These are phyloP conservation scores for Sporodiniella umbellata DNA, from an alignment of 371 early-diverging fungal species.

Conservation along the genomic window DNA sequence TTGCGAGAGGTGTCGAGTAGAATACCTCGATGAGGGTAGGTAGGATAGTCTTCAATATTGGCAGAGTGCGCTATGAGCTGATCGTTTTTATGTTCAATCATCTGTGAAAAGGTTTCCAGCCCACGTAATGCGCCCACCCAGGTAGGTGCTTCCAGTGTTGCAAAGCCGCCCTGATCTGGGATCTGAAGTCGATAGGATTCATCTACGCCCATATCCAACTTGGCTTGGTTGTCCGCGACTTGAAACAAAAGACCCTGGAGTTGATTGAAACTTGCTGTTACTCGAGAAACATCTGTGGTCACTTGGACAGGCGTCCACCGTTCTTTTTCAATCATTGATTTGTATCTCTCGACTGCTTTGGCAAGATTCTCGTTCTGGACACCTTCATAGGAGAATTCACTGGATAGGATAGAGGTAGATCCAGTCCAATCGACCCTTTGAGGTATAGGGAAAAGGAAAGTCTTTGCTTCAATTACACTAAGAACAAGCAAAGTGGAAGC, in stretches of 20 bases:
- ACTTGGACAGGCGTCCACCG: constrained; percentile 14
- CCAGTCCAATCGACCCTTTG: constrained; percentile 12
- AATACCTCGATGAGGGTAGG: constrained; percentile 50
- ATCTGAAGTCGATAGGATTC: constrained; percentile 58
- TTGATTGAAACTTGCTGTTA: not conserved
- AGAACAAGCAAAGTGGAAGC: not conserved
- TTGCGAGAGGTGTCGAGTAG: constrained; percentile 67
- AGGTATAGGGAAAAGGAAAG: constrained; percentile 14
- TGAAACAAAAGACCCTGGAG: constrained; percentile 1
- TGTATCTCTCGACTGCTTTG: constrained; percentile 4
- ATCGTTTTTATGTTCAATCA: constrained; percentile 17
- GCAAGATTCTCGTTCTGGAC: constrained; percentile 12
- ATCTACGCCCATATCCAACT: constrained; percentile 32
- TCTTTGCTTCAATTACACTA: constrained; percentile 5
- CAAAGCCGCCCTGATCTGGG: constrained; percentile 23
- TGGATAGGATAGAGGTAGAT: not conserved
- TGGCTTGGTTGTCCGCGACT: constrained; percentile 3
- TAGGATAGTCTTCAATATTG: constrained; percentile 43
- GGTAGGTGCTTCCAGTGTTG: constrained; percentile 51
- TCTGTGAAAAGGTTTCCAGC: constrained; percentile 51
- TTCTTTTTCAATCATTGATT: constrained; percentile 7
- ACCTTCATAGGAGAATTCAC: constrained; percentile 10
- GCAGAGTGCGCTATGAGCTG: constrained; percentile 34
- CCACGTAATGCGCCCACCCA: constrained; percentile 55
- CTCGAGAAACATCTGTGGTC: not conserved